These are phyloP conservation scores for Elsinoe arachidis DNA, from an alignment of 2,329 filamentous ascomycete genomes.

Conservation along the genomic window DNA sequence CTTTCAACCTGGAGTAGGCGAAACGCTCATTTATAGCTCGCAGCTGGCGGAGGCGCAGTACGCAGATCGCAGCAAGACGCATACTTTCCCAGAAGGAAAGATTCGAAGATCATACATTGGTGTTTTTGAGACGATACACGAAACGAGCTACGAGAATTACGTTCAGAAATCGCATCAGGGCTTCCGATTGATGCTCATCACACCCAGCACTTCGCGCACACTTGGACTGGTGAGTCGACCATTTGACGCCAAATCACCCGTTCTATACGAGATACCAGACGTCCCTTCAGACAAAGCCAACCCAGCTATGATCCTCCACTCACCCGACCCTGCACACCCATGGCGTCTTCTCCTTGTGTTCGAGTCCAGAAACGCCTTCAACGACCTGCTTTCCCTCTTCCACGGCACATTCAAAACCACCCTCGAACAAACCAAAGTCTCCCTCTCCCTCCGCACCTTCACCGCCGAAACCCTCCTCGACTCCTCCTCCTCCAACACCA, in stretches of 20 bases:
- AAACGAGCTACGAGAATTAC: slow-evolving; percentile 63
- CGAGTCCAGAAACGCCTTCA: slow-evolving; percentile 15
- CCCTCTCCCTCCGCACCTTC: slow-evolving; percentile 7
- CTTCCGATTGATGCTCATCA: slow-evolving; percentile 69
- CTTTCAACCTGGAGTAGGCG: slow-evolving; percentile 59
- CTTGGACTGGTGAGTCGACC: slow-evolving; percentile 67
- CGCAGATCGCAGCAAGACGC: slow-evolving; percentile 62
- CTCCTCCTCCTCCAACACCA: neutral
- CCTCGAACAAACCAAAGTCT: slow-evolving; percentile 6
- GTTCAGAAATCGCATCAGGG: slow-evolving; percentile 67
- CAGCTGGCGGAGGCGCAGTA: slow-evolving; percentile 70
- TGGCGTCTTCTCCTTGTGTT: slow-evolving; percentile 74
- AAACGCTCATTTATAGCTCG: slow-evolving; percentile 60
- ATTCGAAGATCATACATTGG: slow-evolving; percentile 62
- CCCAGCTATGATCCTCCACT: slow-evolving; percentile 61
- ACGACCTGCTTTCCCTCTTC: slow-evolving; percentile 7
- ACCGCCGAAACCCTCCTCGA: slow-evolving; percentile 3
- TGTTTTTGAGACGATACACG: slow-evolving; percentile 63
- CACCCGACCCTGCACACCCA: slow-evolving; percentile 56
- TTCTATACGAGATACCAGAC: slow-evolving; percentile 67
- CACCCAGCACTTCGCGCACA: slow-evolving; percentile 66
- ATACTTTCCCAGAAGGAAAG: slow-evolving; percentile 67
- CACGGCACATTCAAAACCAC: slow-evolving; percentile 10
- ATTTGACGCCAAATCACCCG: slow-evolving; percentile 55
- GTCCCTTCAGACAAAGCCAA: slow-evolving; percentile 51